These are phyloP conservation scores for Aureobasidium sp. DNA, from an alignment of 2,329 filamentous ascomycete genomes.

Conservation along the genomic window DNA sequence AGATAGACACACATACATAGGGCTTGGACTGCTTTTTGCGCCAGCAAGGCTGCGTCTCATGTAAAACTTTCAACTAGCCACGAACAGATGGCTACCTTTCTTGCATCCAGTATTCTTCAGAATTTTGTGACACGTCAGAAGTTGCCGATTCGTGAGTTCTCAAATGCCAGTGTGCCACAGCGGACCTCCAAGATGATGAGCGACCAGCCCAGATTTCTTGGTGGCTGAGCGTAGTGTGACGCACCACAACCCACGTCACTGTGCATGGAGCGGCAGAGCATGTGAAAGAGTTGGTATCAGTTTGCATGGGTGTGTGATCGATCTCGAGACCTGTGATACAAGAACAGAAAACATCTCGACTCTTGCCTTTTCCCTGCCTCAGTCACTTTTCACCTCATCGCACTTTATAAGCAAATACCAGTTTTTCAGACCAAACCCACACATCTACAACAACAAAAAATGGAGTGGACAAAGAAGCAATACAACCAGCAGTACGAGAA, in stretches of 20 bases:
- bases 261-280: conserved; percentile 14
- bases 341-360: conserved; percentile 26
- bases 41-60: background rate
- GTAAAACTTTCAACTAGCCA: background rate
- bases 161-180: background rate
- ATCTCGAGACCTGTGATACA: conserved; percentile 16
- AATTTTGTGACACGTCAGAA: background rate
- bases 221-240: conserved; percentile 12
- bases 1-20: conserved; percentile 12
- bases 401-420: too few species aligned
- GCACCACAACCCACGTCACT: conserved; percentile 14
- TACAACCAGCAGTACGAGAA: conserved; percentile 66
- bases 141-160: background rate
- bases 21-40: background rate
- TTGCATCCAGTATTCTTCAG: background rate
- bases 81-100: background rate
- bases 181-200: background rate
- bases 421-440: too few species aligned
- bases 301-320: background rate
- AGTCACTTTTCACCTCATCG: background rate
- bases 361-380: conserved; percentile 16
- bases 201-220: background rate
- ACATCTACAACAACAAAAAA: conserved; percentile 13
- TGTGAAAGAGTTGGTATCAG: conserved; percentile 20
- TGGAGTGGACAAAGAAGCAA: conserved; percentile 52